Conservation (phyloP, 164 flowering plant species). For the Vitis riparia region DNA sequence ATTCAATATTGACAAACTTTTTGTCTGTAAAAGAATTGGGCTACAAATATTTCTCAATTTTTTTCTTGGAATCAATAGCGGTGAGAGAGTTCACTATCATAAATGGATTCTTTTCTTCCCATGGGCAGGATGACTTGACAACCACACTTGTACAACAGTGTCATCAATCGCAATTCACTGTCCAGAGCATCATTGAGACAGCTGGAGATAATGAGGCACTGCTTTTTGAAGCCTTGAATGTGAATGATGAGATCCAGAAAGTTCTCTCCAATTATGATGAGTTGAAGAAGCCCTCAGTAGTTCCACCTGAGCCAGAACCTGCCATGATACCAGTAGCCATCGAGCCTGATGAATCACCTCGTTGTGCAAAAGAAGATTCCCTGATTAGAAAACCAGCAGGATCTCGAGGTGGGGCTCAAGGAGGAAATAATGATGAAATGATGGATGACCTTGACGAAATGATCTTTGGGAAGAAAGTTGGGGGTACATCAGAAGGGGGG, state of each 20-base stretch:
- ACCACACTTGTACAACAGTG: slow-evolving; percentile 84
- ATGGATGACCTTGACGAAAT: slow-evolving; percentile 98
- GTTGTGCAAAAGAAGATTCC: slow-evolving; percentile 61
- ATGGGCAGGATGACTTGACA: slow-evolving; percentile 87
- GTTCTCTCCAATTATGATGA: slow-evolving; percentile 75
- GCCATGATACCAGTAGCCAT: slow-evolving; percentile 91
- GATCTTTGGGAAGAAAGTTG: slow-evolving; percentile 89
- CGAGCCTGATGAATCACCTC: slow-evolving; percentile 91
- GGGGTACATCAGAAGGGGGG: slow-evolving; percentile 51
- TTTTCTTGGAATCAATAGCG: background rate
- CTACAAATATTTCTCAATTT: background rate
- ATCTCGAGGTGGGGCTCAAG: slow-evolving; percentile 43
- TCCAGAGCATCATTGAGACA: slow-evolving; percentile 81
- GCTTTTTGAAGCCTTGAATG: slow-evolving; percentile 93
- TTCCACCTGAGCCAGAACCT: slow-evolving; percentile 57
- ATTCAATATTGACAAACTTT: too few relatives aligned
- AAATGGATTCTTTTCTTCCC: slow-evolving; percentile 1
- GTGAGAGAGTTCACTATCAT: background rate
- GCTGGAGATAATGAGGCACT: slow-evolving; percentile 87
- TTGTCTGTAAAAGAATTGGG: background rate
- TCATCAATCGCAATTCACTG: slow-evolving; percentile 63
- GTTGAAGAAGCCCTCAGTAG: slow-evolving; percentile 48
- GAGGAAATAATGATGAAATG: slow-evolving; percentile 69
- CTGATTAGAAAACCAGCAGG: slow-evolving; percentile 66
- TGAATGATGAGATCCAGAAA: slow-evolving; percentile 92